A percentile compares a stretch with the other conserved stretches of the same genome.
phyloP scores from a whole-genome alignment of 306 rosid species.

The Cucumis cinereus region DNA sequence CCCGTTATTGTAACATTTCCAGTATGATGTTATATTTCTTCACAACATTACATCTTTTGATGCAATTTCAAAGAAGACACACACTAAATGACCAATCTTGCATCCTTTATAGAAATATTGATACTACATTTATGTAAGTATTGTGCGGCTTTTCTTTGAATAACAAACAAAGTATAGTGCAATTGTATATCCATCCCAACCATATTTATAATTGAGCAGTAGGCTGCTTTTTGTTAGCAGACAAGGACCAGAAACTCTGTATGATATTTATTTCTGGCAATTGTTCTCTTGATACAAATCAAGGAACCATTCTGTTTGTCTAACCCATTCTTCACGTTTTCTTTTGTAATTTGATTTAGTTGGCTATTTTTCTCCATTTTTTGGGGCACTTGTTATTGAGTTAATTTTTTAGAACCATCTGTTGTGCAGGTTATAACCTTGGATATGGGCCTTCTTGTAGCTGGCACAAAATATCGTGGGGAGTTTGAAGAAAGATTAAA shows the following conservation, averaged over 20 bases:
- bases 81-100: neutral
- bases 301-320: neutral
- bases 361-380: neutral
- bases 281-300: neutral
- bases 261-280: neutral
- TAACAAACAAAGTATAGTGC: no score
- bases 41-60: neutral
- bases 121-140: neutral
- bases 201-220: neutral
- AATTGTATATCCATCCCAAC: neutral
- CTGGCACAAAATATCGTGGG: constrained; percentile 99
- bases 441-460: constrained; percentile 98
- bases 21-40: neutral
- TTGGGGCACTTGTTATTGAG: neutral
- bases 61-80: neutral
- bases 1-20: neutral
- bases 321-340: neutral
- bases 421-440: constrained; percentile 71
- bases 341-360: neutral
- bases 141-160: no score
- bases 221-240: neutral
- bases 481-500: constrained; percentile 94
- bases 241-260: neutral
- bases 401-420: neutral
- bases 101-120: neutral